phyloP scores from a whole-genome alignment of 2,329 filamentous ascomycete genomes.

The Colletotrichum euphorbiae region DNA sequence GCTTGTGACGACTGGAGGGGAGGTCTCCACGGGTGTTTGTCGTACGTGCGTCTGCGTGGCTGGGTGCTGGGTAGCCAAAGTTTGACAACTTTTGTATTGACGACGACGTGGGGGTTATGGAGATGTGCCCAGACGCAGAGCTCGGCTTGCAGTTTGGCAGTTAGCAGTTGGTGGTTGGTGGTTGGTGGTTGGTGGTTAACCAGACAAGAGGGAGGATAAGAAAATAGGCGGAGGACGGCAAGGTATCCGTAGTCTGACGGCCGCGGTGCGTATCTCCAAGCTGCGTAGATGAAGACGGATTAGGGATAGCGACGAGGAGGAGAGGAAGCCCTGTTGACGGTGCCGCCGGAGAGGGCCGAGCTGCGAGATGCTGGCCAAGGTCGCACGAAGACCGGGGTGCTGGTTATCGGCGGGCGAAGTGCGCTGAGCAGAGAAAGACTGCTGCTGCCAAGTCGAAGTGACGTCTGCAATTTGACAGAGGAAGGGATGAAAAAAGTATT shows the following conservation, averaged over 20 bases:
- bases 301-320: neutral
- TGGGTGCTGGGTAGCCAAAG: slow-evolving; percentile 21
- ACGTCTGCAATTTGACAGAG: slow-evolving; percentile 18
- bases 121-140: neutral
- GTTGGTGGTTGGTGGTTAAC: neutral
- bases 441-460: slow-evolving; percentile 29
- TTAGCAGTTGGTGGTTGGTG: neutral
- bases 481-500: neutral
- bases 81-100: neutral
- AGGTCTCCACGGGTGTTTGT: neutral
- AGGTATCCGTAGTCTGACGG: too few relatives aligned
- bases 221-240: neutral
- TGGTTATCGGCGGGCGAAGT: neutral
- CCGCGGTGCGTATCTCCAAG: too few relatives aligned
- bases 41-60: slow-evolving; percentile 15
- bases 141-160: too few relatives aligned
- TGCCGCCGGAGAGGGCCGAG: neutral
- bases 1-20: slow-evolving; percentile 23
- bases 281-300: neutral
- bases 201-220: slow-evolving; percentile 2
- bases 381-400: slow-evolving; percentile 6
- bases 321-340: too few relatives aligned
- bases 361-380: neutral
- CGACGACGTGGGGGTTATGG: neutral
- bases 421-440: neutral